Conservation (phyloP, 257 asterid genomes). For the Nicotiana tomentosiformis region DNA sequence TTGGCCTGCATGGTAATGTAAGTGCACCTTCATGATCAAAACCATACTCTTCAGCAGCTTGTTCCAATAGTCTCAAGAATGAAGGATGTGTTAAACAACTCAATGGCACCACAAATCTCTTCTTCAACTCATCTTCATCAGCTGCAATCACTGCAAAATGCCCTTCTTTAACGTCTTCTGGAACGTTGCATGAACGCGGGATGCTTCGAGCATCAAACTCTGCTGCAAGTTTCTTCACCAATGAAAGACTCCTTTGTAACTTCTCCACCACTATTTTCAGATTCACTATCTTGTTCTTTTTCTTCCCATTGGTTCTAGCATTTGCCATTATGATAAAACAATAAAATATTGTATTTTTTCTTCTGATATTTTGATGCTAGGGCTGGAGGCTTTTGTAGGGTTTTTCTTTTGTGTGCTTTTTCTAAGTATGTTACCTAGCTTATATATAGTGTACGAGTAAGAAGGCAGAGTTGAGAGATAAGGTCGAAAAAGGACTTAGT, state of each 20-base stretch:
- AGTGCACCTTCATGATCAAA: conserved; percentile 33
- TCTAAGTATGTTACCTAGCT: conserved; percentile 5
- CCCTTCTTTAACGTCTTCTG: conserved; percentile 45
- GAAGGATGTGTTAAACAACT: conserved; percentile 30
- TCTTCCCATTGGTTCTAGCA: conserved; percentile 27
- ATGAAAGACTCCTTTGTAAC: conserved; percentile 44
- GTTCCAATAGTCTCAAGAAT: conserved; percentile 29
- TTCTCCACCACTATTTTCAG: conserved; percentile 44
- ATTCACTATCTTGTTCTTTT: conserved; percentile 30
- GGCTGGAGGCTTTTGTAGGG: neutral
- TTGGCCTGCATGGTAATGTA: conserved; percentile 40
- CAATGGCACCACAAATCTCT: conserved; percentile 31
- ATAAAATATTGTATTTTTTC: neutral
- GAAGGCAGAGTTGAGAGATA: neutral
- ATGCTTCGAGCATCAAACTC: too few species aligned
- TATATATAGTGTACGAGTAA: conserved; percentile 8
- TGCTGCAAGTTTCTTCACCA: conserved; percentile 21
- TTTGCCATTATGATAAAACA: conserved; percentile 13
- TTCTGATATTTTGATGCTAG: neutral
- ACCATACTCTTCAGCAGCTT: conserved; percentile 48
- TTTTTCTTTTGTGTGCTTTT: neutral
- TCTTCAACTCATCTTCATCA: conserved; percentile 18
- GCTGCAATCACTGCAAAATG: conserved; percentile 36
- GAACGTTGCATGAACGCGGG: conserved; percentile 13
- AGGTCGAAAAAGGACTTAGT: neutral